Percentiles rank a stretch among this genome's conserved stretches.
phyloP scores from a whole-genome alignment of 495 filamentous ascomycete species.

The Cladorrhinum samala region DNA sequence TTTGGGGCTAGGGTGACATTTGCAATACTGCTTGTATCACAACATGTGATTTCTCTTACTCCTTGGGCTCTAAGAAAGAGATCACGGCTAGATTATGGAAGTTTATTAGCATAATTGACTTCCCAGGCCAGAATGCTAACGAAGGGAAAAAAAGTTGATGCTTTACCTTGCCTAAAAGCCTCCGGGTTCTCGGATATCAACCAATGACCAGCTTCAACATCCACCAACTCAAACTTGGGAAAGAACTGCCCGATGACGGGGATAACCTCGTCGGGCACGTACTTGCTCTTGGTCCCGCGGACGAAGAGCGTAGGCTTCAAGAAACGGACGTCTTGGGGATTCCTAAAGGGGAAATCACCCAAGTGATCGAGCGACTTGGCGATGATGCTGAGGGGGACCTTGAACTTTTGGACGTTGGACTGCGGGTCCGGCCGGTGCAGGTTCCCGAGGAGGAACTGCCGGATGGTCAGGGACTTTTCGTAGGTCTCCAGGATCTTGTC shows the following conservation, averaged over 20 bases:
- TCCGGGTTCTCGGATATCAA: constrained; percentile 89
- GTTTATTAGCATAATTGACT: no score
- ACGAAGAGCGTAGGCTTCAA: constrained; percentile 76
- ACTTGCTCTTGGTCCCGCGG: constrained; percentile 73
- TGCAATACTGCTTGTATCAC: no score
- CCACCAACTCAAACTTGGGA: constrained; percentile 68
- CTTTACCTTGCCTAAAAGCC: constrained; percentile 73
- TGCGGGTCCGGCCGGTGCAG: constrained; percentile 44
- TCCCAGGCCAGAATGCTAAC: background rate
- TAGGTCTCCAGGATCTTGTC: constrained; percentile 72
- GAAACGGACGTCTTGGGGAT: constrained; percentile 56
- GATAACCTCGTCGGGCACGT: constrained; percentile 82
- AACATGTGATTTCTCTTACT: constrained; percentile 30
- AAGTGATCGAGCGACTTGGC: constrained; percentile 47
- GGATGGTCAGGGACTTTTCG: constrained; percentile 70
- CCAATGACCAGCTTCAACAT: constrained; percentile 91
- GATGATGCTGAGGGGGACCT: constrained; percentile 39
- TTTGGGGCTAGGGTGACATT: no score
- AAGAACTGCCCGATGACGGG: constrained; percentile 87
- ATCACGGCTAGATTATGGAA: no score
- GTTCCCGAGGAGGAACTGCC: constrained; percentile 93
- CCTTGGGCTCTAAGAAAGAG: constrained; percentile 56
- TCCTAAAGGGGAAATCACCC: constrained; percentile 79
- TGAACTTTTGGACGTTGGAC: constrained; percentile 33
- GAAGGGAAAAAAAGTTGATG: constrained; percentile 20